phyloP scores from a whole-genome alignment of 108 stramenopile species.

The Cyclostephanos invisitatus region DNA sequence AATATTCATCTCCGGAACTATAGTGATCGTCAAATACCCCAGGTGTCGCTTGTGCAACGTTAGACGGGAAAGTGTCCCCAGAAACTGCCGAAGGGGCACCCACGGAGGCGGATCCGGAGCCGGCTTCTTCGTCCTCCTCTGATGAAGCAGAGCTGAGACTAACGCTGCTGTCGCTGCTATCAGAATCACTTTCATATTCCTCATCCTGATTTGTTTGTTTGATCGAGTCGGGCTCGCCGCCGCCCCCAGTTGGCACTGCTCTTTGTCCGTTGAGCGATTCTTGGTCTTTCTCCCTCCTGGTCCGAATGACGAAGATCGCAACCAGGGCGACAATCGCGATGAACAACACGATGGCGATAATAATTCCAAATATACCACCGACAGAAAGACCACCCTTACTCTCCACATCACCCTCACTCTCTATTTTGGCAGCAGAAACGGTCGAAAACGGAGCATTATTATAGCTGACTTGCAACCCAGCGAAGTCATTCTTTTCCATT shows the following conservation, averaged over 20 bases:
- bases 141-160: constrained; percentile 10
- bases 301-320: constrained; percentile 13
- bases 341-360: constrained; percentile 14
- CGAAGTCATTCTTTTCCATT: constrained; percentile 29
- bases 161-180: constrained; percentile 11
- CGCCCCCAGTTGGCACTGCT: constrained; percentile 17
- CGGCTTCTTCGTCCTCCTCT: constrained; percentile 20
- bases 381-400: constrained; percentile 19
- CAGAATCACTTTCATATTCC: constrained; percentile 34
- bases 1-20: constrained; percentile 21
- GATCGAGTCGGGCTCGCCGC: background rate
- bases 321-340: constrained; percentile 8
- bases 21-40: constrained; percentile 17
- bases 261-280: constrained; percentile 16
- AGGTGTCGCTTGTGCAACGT: constrained; percentile 39
- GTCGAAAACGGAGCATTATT: constrained; percentile 11
- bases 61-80: constrained; percentile 33
- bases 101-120: constrained; percentile 1
- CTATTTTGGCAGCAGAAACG: background rate
- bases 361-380: constrained; percentile 39
- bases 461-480: constrained; percentile 29
- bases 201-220: constrained; percentile 15
- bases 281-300: constrained; percentile 22
- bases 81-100: constrained; percentile 34
- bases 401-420: background rate